Evolutionary conservation across 495 filamentous ascomycete species (phyloP).

Genomic region (Aspergillus incahuasiensis): DNA sequence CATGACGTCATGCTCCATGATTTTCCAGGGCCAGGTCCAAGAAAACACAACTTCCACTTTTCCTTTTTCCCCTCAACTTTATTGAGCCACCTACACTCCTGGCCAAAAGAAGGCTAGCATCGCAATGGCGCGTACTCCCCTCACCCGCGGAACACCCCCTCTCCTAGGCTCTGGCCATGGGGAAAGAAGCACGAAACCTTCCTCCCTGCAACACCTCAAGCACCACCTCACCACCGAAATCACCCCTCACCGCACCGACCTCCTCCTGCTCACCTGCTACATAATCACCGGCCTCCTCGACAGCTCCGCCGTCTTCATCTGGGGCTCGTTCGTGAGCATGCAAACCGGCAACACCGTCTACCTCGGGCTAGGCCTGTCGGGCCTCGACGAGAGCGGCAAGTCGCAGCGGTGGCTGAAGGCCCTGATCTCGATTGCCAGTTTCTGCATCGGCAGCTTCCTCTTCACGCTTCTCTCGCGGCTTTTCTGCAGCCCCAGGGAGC

Average conservation of each 20-base stretch:
- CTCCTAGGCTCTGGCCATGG: background rate
- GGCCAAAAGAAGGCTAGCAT: too few species aligned
- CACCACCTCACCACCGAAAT: slow-evolving; percentile 38
- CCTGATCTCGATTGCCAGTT: slow-evolving; percentile 52
- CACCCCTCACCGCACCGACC: slow-evolving; percentile 36
- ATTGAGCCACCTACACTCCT: background rate
- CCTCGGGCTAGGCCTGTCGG: slow-evolving; percentile 61
- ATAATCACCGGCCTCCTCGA: slow-evolving; percentile 71
- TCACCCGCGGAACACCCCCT: background rate
- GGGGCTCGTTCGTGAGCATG: slow-evolving; percentile 76
- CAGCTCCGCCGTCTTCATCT: slow-evolving; percentile 64
- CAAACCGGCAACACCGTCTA: slow-evolving; percentile 80
- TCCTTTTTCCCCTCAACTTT: background rate
- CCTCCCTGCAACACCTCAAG: background rate
- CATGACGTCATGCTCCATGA: too few species aligned
- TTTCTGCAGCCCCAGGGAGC: slow-evolving; percentile 35
- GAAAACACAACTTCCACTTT: background rate
- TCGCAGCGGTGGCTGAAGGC: slow-evolving; percentile 60
- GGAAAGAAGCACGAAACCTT: background rate
- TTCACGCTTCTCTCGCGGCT: slow-evolving; percentile 37
- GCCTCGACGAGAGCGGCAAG: slow-evolving; percentile 40
- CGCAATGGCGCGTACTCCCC: background rate
- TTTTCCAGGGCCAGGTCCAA: too few species aligned
- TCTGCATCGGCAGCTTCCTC: slow-evolving; percentile 51
- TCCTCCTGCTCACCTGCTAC: slow-evolving; percentile 62